A percentile compares a stretch with the other conserved stretches of the same genome.
Evolutionary conservation across 805 yeast species (phyloP).

Genomic region (Spathaspora sp.): DNA sequence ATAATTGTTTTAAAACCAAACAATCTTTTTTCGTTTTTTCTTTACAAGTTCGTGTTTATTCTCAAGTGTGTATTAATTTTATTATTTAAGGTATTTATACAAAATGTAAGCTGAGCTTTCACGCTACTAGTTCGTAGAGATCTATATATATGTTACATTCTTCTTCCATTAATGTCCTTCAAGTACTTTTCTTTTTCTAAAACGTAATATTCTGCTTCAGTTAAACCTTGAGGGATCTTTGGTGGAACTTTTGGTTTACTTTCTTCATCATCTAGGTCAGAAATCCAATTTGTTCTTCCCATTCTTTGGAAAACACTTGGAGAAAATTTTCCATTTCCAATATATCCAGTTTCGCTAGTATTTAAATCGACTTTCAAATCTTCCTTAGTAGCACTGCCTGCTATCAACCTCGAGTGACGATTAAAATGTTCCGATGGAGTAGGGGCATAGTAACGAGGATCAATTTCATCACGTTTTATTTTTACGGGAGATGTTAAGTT

Average conservation of each 20-base stretch:
- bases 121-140: neutral
- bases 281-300: slow-evolving; percentile 8
- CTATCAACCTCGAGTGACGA: slow-evolving; percentile 18
- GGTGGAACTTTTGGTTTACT: slow-evolving; percentile 41
- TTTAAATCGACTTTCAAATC: slow-evolving; percentile 23
- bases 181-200: slow-evolving; percentile 38
- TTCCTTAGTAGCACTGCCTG: slow-evolving; percentile 17
- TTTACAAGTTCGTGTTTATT: neutral
- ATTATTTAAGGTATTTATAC: neutral
- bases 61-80: neutral
- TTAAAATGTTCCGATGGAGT: slow-evolving; percentile 42
- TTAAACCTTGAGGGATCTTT: slow-evolving; percentile 39
- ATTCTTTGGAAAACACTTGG: slow-evolving; percentile 35
- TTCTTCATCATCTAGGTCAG: slow-evolving; percentile 11
- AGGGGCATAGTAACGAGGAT: slow-evolving; percentile 43
- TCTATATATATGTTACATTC: slow-evolving; percentile 11
- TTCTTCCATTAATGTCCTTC: slow-evolving; percentile 34
- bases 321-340: slow-evolving; percentile 39
- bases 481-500: slow-evolving; percentile 4
- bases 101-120: neutral
- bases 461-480: slow-evolving; percentile 24
- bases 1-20: neutral
- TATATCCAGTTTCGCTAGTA: slow-evolving; percentile 34
- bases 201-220: slow-evolving; percentile 40
- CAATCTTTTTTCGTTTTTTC: neutral